Evolutionary conservation across 257 asterid genomes (phyloP), one percentile per base, ranked within the genome.

Genomic region (Lycium barbarum): DNA sequence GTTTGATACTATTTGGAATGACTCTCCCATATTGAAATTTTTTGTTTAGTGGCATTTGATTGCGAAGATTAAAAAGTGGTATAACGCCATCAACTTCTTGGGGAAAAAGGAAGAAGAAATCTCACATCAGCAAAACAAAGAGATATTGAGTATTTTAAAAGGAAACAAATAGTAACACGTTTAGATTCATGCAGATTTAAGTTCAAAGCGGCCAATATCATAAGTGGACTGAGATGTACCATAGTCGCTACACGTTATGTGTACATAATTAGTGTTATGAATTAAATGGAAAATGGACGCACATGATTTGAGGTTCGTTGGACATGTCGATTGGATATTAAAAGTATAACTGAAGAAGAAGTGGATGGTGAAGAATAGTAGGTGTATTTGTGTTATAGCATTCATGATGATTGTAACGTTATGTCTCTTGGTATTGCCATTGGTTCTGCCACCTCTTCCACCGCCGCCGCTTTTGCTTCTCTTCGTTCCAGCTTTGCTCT

Each of bases 391-490:
- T 53, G 22, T 76, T 22, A 26, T 76, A 26, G 22, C 40, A 12
- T 51, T 51, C 22, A 76, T 76, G 82, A 26, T 4, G 22, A 51
- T 76, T 76, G 14, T 76, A 76, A 76, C 82, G 4, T 2, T 26
- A 51, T 51, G 63, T 51, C 63, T 76, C 4, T 22, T 74, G 43
- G 22, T 74, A 22, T 10, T 76, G 22, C 63, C 82, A 76, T 8
- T 80, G 5, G 14, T 87, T 79, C 58, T 91, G 83, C 92, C 93
- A 22, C 90, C 92, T 58, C 90, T 89, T 15, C 90, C 91, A 0
- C 92, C 93, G 1, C 92, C 90, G 3, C 92, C 92, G 18, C 62
- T 45, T 0, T 7, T 84, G 43, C 33, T 70, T 49, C 81, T 83
- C 70, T 62, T 83, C 0, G 15, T 83, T 17, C 85, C 85, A 7